Base-by-base conservation (phyloP, 495 filamentous ascomycete genomes). In the Hyaloscypha hepaticicola region DNA sequence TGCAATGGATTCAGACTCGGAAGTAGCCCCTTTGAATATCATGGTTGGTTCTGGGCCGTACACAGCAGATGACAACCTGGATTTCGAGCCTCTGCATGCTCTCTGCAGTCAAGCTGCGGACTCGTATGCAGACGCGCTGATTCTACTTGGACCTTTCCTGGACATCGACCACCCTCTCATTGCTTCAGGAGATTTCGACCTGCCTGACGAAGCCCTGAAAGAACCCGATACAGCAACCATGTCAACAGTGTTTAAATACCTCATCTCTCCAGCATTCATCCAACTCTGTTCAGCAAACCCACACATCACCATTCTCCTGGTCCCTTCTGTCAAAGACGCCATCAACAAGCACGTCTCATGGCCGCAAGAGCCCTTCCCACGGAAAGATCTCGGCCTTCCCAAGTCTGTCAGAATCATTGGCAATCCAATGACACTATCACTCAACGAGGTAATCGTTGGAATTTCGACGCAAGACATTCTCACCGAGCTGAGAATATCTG, bases 161-260 rank as follows among this genome's bases (percentile, higher is more conserved):
- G 95, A 98, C 72, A 79, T 86, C 50, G 92, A 96, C 65, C 95
- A 99, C 70, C 94, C 95, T 4, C 78, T 95, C n/a, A 82, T 99
- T 56, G 88, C 89, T 60, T 83, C 87, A 1, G 95, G 95, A 24
- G 92, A 96, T 71, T 96, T 96, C 69, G 93, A 96, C 69, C 83
- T 97, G 26, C 93, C 91, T 5, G 85, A 91, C 4, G 84, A 88
- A 61, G 77, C 86, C n/a, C 53, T 69, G 16, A 76, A 86, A 57
- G 87, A 93, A 48, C 86, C 89, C 0, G 91, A 94, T 72, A 86
- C 85, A 3, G 88, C 86, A 8, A 96, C 92, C 9, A 82, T 99
- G 67, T 79, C 85, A 12, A 90, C 90, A 31, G 82, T 94, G 25
- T 99, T 99, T 81, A 87, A 89, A 51, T 83, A 92, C 72, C 81